A percentile compares a stretch with the other conserved stretches of the same genome.
phyloP scores from a whole-genome alignment of 2,329 filamentous ascomycete genomes.

The Penicillium freii region DNA sequence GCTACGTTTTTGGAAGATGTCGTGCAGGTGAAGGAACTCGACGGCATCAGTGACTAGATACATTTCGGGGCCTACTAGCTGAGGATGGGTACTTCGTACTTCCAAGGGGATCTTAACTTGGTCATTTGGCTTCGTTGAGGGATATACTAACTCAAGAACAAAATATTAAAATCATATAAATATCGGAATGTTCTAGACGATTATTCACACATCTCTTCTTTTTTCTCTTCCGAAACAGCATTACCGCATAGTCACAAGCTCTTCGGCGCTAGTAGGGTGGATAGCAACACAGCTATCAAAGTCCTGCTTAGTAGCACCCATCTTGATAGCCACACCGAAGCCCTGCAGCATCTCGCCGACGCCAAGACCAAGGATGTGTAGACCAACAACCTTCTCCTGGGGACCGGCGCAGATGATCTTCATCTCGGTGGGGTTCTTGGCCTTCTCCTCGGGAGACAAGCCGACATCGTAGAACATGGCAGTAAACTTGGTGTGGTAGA shows the following conservation, averaged over 20 bases:
- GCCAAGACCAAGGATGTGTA: conserved; percentile 50
- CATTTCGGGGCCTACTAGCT: no score
- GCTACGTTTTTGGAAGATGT: background rate
- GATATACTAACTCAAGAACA: background rate
- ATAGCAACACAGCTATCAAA: conserved; percentile 75
- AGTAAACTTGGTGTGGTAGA: conserved; percentile 51
- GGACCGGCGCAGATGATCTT: conserved; percentile 51
- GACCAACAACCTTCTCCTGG: conserved; percentile 52
- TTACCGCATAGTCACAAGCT: conserved; percentile 58
- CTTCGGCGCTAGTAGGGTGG: conserved; percentile 73
- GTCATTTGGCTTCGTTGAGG: no score
- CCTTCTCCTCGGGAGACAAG: conserved; percentile 48
- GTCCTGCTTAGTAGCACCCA: conserved; percentile 75
- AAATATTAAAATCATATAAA: background rate
- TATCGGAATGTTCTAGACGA: background rate
- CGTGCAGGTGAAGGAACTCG: background rate
- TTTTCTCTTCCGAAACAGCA: conserved; percentile 6
- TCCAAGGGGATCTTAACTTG: background rate
- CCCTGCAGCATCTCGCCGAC: conserved; percentile 69
- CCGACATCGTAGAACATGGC: conserved; percentile 50
- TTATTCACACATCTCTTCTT: conserved; percentile 1
- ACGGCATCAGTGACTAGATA: no score
- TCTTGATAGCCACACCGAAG: conserved; percentile 74
- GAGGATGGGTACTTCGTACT: no score
- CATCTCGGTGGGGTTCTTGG: conserved; percentile 51